Evolutionary conservation across 2,329 filamentous ascomycete species (phyloP).

Genomic region (Botryosphaeria dothidea): DNA sequence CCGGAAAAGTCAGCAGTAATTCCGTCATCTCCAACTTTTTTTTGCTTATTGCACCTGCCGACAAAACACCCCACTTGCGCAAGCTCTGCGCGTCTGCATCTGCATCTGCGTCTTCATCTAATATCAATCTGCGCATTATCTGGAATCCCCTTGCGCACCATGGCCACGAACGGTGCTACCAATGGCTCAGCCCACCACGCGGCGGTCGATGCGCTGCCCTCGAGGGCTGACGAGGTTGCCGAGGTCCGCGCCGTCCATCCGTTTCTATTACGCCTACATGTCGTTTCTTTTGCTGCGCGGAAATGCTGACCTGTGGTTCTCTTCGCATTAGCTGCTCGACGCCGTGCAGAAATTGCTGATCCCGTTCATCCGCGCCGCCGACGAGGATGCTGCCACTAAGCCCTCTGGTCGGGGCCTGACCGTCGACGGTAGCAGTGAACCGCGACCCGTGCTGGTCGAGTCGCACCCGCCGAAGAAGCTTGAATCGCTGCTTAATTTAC

Average conservation of each 20-base stretch:
- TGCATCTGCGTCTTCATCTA: neutral
- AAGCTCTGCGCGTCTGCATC: neutral
- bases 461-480: constrained; percentile 47
- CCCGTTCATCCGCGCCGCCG: constrained; percentile 70
- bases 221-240: constrained; percentile 39
- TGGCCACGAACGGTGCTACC: constrained; percentile 24
- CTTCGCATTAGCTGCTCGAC: constrained; percentile 59
- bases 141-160: constrained; percentile 14
- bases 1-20: constrained; percentile 16
- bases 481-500: constrained; percentile 39
- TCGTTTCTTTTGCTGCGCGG: neutral
- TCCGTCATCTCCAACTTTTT: constrained; percentile 10
- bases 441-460: constrained; percentile 47
- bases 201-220: neutral
- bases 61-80: neutral
- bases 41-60: constrained; percentile 9
- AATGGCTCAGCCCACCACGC: constrained; percentile 27
- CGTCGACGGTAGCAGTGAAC: constrained; percentile 61
- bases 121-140: neutral
- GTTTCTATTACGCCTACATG: neutral
- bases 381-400: constrained; percentile 61
- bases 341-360: constrained; percentile 69
- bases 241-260: constrained; percentile 30
- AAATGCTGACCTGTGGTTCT: neutral
- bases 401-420: constrained; percentile 57